Base-by-base conservation (phyloP, 1,139 yeast genomes). In the Yamadazyma sp. region DNA sequence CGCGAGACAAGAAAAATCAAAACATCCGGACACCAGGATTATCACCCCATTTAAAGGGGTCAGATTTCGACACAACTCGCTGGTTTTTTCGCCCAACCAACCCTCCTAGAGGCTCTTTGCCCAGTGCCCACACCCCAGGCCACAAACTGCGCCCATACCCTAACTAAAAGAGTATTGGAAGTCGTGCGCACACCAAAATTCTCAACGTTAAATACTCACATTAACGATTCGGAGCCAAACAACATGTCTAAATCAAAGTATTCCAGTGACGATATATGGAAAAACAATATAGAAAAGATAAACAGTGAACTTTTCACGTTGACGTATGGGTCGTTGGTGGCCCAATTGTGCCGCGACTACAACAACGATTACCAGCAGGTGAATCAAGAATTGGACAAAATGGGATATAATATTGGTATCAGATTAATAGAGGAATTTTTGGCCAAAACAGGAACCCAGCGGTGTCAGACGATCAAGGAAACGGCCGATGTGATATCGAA, bases 371-470 rank as follows among this genome's bases (percentile, higher is more conserved):
- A 87, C 59, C 60, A 58, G 10, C 82, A 81, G 52, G 96, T 94
- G 38, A 92, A 94, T 59, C 71, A 71, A 39, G 95, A 90, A 57
- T 69, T 94, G 35, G 96, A 83, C 52, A 78, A 79, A 47, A 92
- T 94, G 97, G 99, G 99, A 1, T 87, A 88, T 59, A 89, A 87
- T 59, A 94, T 94, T 35, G 99, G 99, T 1, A 68, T 88, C 37
- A 68, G 99, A 47, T 64, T 94, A 45, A 86, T 94, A 40, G 99
- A 92, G 55, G 99, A 92, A 59, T 89, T 90, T 54, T 67, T 92
- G 30, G 95, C 97, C 29, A 81, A 86, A 52, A 82, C 96, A 0
- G 92, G 89, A 10, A 72, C 86, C 2, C 86, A 87, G 33, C 69
- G 98, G 45, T 92, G 99, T 60, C 73, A 73, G 27, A 75, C 80